Percentiles rank a stretch among this genome's conserved stretches.
These are phyloP conservation scores for Pseudopithomyces chartarum DNA, from an alignment of 2,329 filamentous ascomycete genomes.

Conservation along the genomic window DNA sequence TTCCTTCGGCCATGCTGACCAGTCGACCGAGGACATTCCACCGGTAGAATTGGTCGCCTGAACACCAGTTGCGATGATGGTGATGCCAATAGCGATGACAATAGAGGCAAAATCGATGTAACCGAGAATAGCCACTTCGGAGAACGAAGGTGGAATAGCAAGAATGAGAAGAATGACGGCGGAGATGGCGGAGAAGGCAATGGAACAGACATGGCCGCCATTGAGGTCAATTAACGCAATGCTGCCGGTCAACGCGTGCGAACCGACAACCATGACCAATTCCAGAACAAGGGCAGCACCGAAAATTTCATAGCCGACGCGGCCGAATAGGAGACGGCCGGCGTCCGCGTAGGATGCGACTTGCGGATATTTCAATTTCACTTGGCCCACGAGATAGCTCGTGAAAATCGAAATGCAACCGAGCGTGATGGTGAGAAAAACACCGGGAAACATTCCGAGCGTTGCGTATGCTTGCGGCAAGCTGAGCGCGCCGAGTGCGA, in stretches of 20 bases:
- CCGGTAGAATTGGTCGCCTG: conserved; percentile 35
- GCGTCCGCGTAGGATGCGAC: conserved; percentile 73
- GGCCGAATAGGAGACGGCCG: conserved; percentile 66
- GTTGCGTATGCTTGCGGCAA: conserved; percentile 52
- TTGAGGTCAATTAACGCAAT: conserved; percentile 69
- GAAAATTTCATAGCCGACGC: conserved; percentile 53
- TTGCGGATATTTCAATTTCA: conserved; percentile 63
- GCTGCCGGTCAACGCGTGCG: conserved; percentile 72
- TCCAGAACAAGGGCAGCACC: conserved; percentile 59
- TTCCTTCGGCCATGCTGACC: conserved; percentile 37
- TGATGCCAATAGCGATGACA: conserved; percentile 66
- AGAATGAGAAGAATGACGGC: conserved; percentile 64
- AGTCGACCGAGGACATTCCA: conserved; percentile 31
- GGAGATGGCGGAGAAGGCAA: conserved; percentile 67
- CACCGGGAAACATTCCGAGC: conserved; percentile 53
- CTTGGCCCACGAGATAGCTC: conserved; percentile 65
- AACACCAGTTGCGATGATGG: conserved; percentile 68
- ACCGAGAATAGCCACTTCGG: conserved; percentile 64
- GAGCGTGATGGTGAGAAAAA: conserved; percentile 52
- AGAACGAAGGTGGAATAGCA: conserved; percentile 66
- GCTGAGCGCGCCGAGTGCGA: conserved; percentile 54
- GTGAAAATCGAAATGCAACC: conserved; percentile 66
- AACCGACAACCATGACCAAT: conserved; percentile 66
- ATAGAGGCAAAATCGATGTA: conserved; percentile 67
- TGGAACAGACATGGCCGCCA: conserved; percentile 64